Evolutionary conservation across 129 eudicot genomes (phyloP).

Genomic region (Flaveria linearis): DNA sequence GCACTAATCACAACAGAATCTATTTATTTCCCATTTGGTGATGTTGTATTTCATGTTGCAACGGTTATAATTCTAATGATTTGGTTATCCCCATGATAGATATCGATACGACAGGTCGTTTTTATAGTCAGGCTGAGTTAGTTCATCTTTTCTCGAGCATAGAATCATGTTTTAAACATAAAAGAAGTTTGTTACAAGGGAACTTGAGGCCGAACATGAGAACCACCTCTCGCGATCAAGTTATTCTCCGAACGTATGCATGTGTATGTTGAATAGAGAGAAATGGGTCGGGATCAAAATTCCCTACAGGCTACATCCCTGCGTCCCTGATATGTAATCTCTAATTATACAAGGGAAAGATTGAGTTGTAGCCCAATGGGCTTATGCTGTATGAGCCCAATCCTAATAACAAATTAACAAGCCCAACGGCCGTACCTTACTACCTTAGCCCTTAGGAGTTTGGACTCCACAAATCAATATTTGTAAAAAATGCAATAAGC

Average conservation of each 20-base stretch:
- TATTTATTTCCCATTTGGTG: neutral
- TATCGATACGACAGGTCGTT: neutral
- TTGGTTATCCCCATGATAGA: neutral
- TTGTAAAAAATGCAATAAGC: no score
- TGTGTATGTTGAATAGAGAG: no score
- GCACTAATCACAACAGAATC: no score
- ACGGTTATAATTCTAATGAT: neutral
- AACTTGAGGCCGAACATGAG: neutral
- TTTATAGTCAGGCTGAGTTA: neutral
- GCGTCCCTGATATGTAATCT: no score
- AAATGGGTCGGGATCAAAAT: neutral
- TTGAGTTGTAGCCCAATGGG: neutral
- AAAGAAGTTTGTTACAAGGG: neutral
- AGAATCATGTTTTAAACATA: neutral
- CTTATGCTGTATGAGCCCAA: neutral
- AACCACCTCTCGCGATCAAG: neutral
- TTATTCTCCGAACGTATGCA: neutral
- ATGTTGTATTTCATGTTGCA: neutral
- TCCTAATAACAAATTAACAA: neutral
- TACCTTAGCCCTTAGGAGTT: no score
- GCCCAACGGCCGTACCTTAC: neutral
- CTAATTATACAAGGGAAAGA: no score
- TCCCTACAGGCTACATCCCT: no score
- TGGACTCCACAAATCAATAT: no score
- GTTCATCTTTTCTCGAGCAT: neutral